Evolutionary conservation across 2,329 filamentous ascomycete species (phyloP).

Genomic region (Bipolaris sorokiniana): DNA sequence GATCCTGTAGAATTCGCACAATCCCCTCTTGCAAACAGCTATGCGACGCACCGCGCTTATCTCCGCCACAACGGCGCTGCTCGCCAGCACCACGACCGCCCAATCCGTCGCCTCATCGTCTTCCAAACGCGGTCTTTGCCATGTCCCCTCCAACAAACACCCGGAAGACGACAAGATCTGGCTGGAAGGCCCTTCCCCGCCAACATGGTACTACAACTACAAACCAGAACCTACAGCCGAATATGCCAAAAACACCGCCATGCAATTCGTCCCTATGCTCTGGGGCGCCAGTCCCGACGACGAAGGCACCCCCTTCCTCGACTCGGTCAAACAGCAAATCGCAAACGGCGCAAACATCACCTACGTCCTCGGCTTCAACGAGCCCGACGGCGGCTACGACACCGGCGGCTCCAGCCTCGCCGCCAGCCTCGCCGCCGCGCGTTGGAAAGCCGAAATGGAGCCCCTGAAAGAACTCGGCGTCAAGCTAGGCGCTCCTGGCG

Average conservation of each 20-base stretch:
- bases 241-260: slow-evolving; percentile 51
- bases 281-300: slow-evolving; percentile 64
- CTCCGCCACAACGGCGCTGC: slow-evolving; percentile 8
- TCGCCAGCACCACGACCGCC: slow-evolving; percentile 15
- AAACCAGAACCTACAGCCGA: slow-evolving; percentile 60
- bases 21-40: neutral
- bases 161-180: slow-evolving; percentile 71
- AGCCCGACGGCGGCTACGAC: slow-evolving; percentile 67
- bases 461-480: slow-evolving; percentile 69
- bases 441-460: slow-evolving; percentile 75
- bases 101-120: slow-evolving; percentile 52
- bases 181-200: slow-evolving; percentile 59
- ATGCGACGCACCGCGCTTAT: slow-evolving; percentile 10
- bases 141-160: slow-evolving; percentile 63
- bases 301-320: slow-evolving; percentile 64
- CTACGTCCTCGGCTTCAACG: slow-evolving; percentile 78
- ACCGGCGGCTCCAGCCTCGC: slow-evolving; percentile 69
- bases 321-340: slow-evolving; percentile 63
- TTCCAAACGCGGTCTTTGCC: slow-evolving; percentile 75
- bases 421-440: slow-evolving; percentile 66
- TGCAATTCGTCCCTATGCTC: slow-evolving; percentile 83
- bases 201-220: slow-evolving; percentile 92
- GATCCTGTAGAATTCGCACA: neutral
- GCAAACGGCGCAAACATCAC: slow-evolving; percentile 63
- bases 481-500: slow-evolving; percentile 72